A percentile compares a stretch with the other conserved stretches of the same genome.
These are phyloP conservation scores for Filobasidium uniguttulatum DNA, from an alignment of 1,284 basidiomycete species.

Conservation along the genomic window DNA sequence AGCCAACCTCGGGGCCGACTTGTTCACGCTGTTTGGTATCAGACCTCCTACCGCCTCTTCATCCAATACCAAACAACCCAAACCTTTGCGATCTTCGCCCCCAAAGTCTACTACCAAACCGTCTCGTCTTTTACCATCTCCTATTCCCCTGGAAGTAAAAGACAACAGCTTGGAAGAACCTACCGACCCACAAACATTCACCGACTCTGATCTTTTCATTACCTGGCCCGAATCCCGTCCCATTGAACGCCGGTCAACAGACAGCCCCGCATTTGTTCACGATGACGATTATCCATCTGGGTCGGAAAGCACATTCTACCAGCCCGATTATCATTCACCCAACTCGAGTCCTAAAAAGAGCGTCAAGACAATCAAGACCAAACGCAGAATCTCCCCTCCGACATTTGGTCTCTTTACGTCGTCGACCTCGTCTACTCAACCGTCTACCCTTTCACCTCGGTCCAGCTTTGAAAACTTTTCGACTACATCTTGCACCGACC, in stretches of 20 bases:
- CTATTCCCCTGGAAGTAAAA: background rate
- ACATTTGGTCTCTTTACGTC: background rate
- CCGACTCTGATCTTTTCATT: background rate
- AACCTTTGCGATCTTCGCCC: background rate
- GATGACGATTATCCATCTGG: too few species aligned
- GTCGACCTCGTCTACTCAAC: background rate
- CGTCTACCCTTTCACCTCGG: too few species aligned
- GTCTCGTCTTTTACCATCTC: too few species aligned
- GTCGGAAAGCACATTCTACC: background rate
- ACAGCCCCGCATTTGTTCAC: too few species aligned
- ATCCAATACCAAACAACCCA: background rate
- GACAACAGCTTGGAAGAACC: too few species aligned
- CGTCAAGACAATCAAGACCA: too few species aligned
- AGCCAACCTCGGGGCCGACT: background rate
- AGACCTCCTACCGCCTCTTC: background rate
- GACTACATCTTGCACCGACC: background rate
- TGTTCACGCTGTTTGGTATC: background rate
- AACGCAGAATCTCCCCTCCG: too few species aligned
- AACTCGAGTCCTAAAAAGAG: background rate
- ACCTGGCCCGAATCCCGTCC: constrained; percentile 2
- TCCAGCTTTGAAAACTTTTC: background rate
- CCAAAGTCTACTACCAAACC: background rate
- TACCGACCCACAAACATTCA: too few species aligned
- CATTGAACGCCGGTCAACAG: too few species aligned
- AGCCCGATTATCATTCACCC: background rate